Conservation (phyloP, 768 basidiomycete species). For the Sarcomyxa edulis region DNA sequence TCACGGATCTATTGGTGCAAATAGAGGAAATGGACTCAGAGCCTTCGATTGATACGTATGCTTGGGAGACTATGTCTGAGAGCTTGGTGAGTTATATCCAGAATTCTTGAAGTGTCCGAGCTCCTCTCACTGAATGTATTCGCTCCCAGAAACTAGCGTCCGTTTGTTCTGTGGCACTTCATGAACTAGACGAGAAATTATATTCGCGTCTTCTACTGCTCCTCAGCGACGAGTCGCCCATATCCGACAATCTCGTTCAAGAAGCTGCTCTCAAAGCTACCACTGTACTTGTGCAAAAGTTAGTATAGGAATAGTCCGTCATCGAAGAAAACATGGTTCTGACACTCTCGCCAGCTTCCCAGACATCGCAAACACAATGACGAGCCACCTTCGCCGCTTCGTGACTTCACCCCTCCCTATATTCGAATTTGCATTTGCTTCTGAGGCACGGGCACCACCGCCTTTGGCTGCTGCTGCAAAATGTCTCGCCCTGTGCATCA, state of each 20-base stretch:
- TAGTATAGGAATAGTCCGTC: constrained; percentile 15
- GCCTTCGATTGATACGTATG: constrained; percentile 80
- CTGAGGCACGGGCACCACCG: constrained; percentile 68
- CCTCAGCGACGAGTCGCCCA: constrained; percentile 75
- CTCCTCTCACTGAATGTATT: neutral
- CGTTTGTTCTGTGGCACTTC: constrained; percentile 69
- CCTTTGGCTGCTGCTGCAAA: constrained; percentile 83
- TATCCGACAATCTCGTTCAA: constrained; percentile 80
- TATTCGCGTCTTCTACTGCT: constrained; percentile 67
- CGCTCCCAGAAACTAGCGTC: constrained; percentile 75
- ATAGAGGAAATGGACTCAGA: constrained; percentile 81
- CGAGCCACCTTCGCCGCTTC: constrained; percentile 77
- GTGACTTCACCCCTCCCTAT: constrained; percentile 84
- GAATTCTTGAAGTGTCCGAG: neutral
- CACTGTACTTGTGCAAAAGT: constrained; percentile 83
- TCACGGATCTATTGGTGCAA: constrained; percentile 70
- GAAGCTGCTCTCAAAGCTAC: constrained; percentile 87
- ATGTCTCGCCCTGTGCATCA: constrained; percentile 85
- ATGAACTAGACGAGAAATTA: constrained; percentile 63
- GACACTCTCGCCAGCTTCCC: constrained; percentile 55
- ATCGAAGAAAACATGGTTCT: constrained; percentile 1
- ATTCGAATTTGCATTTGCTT: constrained; percentile 81
- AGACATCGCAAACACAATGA: constrained; percentile 68
- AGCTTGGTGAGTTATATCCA: constrained; percentile 75
- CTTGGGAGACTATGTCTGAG: constrained; percentile 91